Conservation (phyloP, 2,329 filamentous ascomycete genomes). For the Pestalotiopsis sp. region DNA sequence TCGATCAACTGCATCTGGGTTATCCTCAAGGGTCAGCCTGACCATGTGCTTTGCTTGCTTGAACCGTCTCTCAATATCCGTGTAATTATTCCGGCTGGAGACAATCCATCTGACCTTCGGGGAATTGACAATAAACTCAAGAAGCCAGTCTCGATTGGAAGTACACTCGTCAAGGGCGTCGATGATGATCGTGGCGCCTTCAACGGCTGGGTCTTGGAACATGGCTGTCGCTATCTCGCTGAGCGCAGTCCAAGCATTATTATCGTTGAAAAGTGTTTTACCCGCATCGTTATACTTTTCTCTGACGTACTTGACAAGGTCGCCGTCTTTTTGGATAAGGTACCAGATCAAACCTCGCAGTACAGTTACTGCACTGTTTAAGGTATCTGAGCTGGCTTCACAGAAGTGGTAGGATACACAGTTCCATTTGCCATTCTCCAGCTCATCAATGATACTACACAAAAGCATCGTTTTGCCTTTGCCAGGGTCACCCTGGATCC, state of each 20-base stretch:
- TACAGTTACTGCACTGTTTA: conserved; percentile 32
- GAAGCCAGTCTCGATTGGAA: conserved; percentile 31
- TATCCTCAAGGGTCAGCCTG: conserved; percentile 39
- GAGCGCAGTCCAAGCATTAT: conserved; percentile 41
- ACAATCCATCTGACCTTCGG: conserved; percentile 42
- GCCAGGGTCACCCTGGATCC: conserved; percentile 38
- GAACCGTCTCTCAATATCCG: conserved; percentile 36
- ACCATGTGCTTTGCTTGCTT: conserved; percentile 19
- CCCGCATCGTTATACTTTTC: conserved; percentile 33
- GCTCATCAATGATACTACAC: conserved; percentile 28
- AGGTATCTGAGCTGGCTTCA: conserved; percentile 29
- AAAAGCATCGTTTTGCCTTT: conserved; percentile 41
- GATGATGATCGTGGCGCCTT: conserved; percentile 38
- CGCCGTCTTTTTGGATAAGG: conserved; percentile 24
- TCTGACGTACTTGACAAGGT: conserved; percentile 30
- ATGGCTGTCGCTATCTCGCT: conserved; percentile 42
- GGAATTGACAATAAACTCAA: conserved; percentile 35
- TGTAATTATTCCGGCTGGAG: conserved; percentile 42
- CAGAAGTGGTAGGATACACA: conserved; percentile 34
- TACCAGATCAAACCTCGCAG: conserved; percentile 34
- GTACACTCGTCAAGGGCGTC: conserved; percentile 53
- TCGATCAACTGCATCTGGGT: conserved; percentile 32
- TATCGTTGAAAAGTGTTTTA: conserved; percentile 36
- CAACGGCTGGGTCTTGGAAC: conserved; percentile 37
- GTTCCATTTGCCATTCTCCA: conserved; percentile 5